Conservation (phyloP, 768 basidiomycete genomes). For the Collybia nuda region DNA sequence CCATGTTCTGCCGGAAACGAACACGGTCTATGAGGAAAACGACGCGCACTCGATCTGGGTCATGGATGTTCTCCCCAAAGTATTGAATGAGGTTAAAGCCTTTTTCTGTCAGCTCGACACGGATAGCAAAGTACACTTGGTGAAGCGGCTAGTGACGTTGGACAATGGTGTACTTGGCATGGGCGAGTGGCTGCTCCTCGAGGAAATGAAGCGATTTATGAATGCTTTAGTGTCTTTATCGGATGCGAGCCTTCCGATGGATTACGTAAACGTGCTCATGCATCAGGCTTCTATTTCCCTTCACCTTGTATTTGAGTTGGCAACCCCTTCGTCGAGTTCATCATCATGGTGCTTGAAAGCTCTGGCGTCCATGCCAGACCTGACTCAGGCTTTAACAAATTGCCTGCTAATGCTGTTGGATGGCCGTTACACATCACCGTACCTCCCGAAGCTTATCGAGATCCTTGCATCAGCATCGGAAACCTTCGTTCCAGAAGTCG, state of each 20-base stretch:
- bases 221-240: slow-evolving; percentile 35
- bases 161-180: slow-evolving; percentile 58
- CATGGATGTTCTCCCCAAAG: slow-evolving; percentile 51
- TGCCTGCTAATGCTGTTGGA: slow-evolving; percentile 50
- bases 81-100: slow-evolving; percentile 49
- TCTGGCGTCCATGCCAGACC: slow-evolving; percentile 42
- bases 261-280: slow-evolving; percentile 38
- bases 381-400: slow-evolving; percentile 36
- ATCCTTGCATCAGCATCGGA: slow-evolving; percentile 22
- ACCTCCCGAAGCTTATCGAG: slow-evolving; percentile 40
- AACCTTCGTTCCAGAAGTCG: slow-evolving; percentile 27
- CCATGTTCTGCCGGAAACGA: slow-evolving; percentile 46
- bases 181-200: slow-evolving; percentile 69
- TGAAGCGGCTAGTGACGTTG: slow-evolving; percentile 53
- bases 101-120: slow-evolving; percentile 62
- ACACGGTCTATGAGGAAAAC: slow-evolving; percentile 17
- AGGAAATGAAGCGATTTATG: slow-evolving; percentile 57
- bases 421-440: slow-evolving; percentile 41
- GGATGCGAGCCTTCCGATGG: slow-evolving; percentile 23
- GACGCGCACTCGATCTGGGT: slow-evolving; percentile 47
- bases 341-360: slow-evolving; percentile 43
- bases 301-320: slow-evolving; percentile 46
- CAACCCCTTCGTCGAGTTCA: slow-evolving; percentile 34
- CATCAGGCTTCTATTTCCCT: slow-evolving; percentile 51
- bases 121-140: slow-evolving; percentile 50